These are phyloP conservation scores for Lipomyces kockii DNA, from an alignment of 805 yeast genomes.

Conservation along the genomic window DNA sequence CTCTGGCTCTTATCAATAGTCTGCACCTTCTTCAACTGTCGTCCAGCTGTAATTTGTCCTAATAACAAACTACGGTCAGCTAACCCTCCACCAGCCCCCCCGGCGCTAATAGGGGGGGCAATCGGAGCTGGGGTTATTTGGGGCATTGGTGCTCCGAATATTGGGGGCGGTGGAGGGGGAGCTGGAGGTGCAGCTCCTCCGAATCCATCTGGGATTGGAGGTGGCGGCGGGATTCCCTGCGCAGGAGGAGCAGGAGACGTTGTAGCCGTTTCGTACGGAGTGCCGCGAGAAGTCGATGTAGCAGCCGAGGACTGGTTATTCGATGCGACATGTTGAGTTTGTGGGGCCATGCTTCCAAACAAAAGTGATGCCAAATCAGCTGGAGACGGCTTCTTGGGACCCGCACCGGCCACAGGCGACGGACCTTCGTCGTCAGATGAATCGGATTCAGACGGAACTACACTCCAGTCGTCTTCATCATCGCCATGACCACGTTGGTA, in stretches of 20 bases:
- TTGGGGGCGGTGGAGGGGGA: slow-evolving; percentile 49
- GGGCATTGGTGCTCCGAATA: slow-evolving; percentile 43
- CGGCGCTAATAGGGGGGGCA: slow-evolving; percentile 43
- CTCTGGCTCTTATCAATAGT: slow-evolving; percentile 38
- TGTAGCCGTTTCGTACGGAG: slow-evolving; percentile 45
- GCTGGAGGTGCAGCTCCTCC: slow-evolving; percentile 49
- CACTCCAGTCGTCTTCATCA: slow-evolving; percentile 46
- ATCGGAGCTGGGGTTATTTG: slow-evolving; percentile 48
- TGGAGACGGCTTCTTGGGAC: slow-evolving; percentile 46
- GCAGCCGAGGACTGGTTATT: slow-evolving; percentile 36
- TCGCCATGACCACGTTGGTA: slow-evolving; percentile 44
- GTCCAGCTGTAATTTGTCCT: slow-evolving; percentile 63
- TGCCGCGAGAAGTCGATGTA: slow-evolving; percentile 44
- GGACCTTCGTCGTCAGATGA: slow-evolving; percentile 44
- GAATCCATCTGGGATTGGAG: slow-evolving; percentile 43
- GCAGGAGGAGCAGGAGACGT: slow-evolving; percentile 37
- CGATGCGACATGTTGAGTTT: slow-evolving; percentile 32
- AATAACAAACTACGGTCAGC: slow-evolving; percentile 55
- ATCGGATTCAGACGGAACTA: slow-evolving; percentile 39
- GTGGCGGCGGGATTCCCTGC: slow-evolving; percentile 41
- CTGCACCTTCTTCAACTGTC: slow-evolving; percentile 54
- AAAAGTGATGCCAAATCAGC: slow-evolving; percentile 50
- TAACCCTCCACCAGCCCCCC: slow-evolving; percentile 44
- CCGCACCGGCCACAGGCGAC: slow-evolving; percentile 42
- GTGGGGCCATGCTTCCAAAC: slow-evolving; percentile 50